These are phyloP conservation scores for Amorphotheca resinae DNA, from an alignment of 495 filamentous ascomycete species.

Conservation along the genomic window DNA sequence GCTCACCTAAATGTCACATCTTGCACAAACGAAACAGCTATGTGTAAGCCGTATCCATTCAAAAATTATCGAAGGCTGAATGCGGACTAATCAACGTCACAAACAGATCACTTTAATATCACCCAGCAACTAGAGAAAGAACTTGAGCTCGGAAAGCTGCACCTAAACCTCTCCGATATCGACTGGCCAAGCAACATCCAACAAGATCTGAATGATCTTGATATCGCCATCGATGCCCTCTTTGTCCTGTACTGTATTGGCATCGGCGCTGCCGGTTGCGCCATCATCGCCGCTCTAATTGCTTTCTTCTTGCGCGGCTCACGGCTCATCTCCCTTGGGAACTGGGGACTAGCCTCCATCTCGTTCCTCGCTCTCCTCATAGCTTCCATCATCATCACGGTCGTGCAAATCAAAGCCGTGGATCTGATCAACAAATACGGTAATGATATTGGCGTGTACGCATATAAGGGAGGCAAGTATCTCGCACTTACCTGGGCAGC, in stretches of 20 bases:
- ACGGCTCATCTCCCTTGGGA: slow-evolving; percentile 27
- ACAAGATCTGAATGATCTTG: slow-evolving; percentile 42
- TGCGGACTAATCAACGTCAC: background rate
- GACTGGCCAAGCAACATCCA: slow-evolving; percentile 52
- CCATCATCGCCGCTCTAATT: slow-evolving; percentile 36
- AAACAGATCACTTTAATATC: slow-evolving; percentile 45
- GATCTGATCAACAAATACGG: slow-evolving; percentile 47
- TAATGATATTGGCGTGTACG: slow-evolving; percentile 38
- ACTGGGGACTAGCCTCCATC: slow-evolving; percentile 29
- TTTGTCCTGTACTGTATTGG: slow-evolving; percentile 56
- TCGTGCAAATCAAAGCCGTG: slow-evolving; percentile 43
- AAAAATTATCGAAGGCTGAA: background rate
- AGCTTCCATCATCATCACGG: slow-evolving; percentile 52
- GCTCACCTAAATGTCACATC: slow-evolving; percentile 40
- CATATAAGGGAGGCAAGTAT: slow-evolving; percentile 42
- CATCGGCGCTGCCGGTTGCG: slow-evolving; percentile 41
- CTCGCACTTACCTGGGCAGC: slow-evolving; percentile 50
- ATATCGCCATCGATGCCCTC: slow-evolving; percentile 35
- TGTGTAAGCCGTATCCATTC: slow-evolving; percentile 28
- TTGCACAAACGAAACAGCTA: slow-evolving; percentile 48
- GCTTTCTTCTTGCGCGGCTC: slow-evolving; percentile 28
- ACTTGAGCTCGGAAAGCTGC: slow-evolving; percentile 32
- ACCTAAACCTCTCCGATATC: slow-evolving; percentile 41
- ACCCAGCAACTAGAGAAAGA: slow-evolving; percentile 39
- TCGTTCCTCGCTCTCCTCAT: slow-evolving; percentile 28